Conservation (phyloP, 371 early-diverging fungal genomes). For the Mucor indicus region DNA sequence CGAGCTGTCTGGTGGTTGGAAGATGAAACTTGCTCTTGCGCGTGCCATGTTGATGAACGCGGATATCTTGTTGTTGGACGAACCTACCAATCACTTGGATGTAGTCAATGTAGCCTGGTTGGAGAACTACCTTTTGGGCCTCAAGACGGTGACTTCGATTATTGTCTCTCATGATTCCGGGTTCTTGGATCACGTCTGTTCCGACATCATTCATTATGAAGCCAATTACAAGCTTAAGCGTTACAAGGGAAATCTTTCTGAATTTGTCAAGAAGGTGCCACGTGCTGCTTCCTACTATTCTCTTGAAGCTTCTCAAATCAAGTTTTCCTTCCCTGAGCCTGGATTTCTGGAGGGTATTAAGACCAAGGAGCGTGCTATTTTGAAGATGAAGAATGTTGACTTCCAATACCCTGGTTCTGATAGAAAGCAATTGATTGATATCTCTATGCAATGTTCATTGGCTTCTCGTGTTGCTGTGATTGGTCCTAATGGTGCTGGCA, state of each 20-base stretch:
- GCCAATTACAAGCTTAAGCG: constrained; percentile 69
- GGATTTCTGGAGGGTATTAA: constrained; percentile 73
- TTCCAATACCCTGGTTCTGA: constrained; percentile 67
- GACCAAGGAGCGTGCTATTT: constrained; percentile 68
- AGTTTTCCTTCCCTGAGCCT: constrained; percentile 69
- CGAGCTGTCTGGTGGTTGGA: constrained; percentile 85
- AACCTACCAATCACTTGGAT: constrained; percentile 93
- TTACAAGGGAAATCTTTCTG: constrained; percentile 81
- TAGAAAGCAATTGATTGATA: constrained; percentile 49
- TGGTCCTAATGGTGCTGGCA: constrained; percentile 78
- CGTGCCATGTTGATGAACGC: constrained; percentile 83
- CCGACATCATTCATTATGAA: constrained; percentile 80
- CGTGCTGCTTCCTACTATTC: constrained; percentile 76
- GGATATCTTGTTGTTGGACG: constrained; percentile 84
- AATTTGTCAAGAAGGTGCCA: constrained; percentile 77
- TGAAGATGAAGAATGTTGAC: constrained; percentile 61
- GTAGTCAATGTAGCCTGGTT: constrained; percentile 79
- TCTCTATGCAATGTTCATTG: constrained; percentile 63
- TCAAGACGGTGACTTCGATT: constrained; percentile 72
- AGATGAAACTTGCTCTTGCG: constrained; percentile 86
- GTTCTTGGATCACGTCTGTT: constrained; percentile 84
- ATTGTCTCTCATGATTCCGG: constrained; percentile 89
- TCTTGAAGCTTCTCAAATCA: constrained; percentile 53
- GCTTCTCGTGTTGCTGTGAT: constrained; percentile 70
- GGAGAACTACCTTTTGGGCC: constrained; percentile 70